Evolutionary conservation across 176 grass and related monocot genomes (phyloP).

Genomic region (Metroxylon sagu): DNA sequence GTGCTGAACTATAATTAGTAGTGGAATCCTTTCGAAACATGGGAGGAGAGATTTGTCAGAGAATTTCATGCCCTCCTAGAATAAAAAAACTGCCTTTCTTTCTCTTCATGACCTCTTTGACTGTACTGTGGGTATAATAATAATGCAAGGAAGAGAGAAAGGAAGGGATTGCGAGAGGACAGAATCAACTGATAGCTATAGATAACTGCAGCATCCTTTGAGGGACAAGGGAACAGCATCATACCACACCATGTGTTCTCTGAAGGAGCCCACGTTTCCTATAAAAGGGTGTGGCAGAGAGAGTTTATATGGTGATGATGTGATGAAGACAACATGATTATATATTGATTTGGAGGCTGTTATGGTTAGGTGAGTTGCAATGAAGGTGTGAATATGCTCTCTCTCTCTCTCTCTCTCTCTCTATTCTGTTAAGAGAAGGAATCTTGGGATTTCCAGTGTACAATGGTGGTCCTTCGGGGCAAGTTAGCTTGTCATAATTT

Average conservation of each 20-base stretch:
- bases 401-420: neutral
- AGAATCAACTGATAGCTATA: slow-evolving; percentile 70
- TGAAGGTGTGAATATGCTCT: slow-evolving; percentile 39
- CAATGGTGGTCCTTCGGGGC: too few species aligned
- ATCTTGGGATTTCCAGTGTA: too few species aligned
- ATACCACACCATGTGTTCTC: slow-evolving; percentile 24
- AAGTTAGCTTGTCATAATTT: too few species aligned
- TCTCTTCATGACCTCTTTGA: slow-evolving; percentile 35
- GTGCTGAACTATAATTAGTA: slow-evolving; percentile 24
- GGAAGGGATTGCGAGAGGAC: slow-evolving; percentile 1
- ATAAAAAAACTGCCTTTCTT: neutral
- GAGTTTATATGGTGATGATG: slow-evolving; percentile 9
- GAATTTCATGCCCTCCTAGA: neutral
- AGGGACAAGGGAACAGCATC: slow-evolving; percentile 3
- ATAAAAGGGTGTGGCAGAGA: slow-evolving; percentile 11
- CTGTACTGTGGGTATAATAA: slow-evolving; percentile 20
- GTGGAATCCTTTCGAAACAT: slow-evolving; percentile 24
- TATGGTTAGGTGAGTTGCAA: slow-evolving; percentile 53
- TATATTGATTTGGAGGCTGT: slow-evolving; percentile 40
- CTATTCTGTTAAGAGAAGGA: neutral
- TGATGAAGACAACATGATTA: slow-evolving; percentile 4
- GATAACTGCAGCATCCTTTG: slow-evolving; percentile 73
- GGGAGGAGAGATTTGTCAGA: slow-evolving; percentile 14
- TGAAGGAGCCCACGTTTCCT: slow-evolving; percentile 22
- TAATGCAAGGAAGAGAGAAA: slow-evolving; percentile 14